Percentiles rank a stretch among this genome's conserved stretches.
phyloP scores from a whole-genome alignment of 2,329 filamentous ascomycete species.

The Ophiostoma populinum region DNA sequence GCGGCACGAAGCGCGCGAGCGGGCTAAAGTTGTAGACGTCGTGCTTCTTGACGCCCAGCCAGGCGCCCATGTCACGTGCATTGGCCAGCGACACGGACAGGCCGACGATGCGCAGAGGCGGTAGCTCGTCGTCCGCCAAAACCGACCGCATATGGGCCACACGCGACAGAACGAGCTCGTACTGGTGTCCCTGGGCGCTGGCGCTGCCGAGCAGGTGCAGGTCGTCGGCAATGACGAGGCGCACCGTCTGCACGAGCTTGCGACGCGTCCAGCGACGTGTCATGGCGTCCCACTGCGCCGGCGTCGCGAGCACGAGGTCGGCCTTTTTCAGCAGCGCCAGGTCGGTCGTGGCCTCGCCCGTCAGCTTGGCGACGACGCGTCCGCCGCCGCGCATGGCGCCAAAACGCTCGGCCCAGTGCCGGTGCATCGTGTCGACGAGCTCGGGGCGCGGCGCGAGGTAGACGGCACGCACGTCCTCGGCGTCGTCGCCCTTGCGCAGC shows the following conservation, averaged over 20 bases:
- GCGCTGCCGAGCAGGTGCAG: constrained; percentile 90
- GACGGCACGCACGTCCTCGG: constrained; percentile 62
- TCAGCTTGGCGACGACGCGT: constrained; percentile 83
- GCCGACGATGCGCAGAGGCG: constrained; percentile 71
- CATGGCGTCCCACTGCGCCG: constrained; percentile 86
- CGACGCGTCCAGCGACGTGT: constrained; percentile 93
- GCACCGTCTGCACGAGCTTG: constrained; percentile 83
- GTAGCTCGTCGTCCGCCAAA: constrained; percentile 65
- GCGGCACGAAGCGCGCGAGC: constrained; percentile 68
- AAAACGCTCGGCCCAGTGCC: constrained; percentile 74
- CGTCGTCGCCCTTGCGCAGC: constrained; percentile 27
- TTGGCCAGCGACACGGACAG: constrained; percentile 86
- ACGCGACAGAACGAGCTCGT: constrained; percentile 91
- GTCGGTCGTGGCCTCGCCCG: constrained; percentile 81
- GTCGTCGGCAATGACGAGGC: constrained; percentile 88
- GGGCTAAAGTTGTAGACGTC: constrained; percentile 98
- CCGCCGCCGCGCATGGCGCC: constrained; percentile 58
- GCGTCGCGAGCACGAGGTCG: constrained; percentile 83
- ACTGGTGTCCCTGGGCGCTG: constrained; percentile 69
- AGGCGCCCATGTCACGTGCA: constrained; percentile 85
- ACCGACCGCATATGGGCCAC: constrained; percentile 94
- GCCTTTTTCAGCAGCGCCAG: constrained; percentile 74
- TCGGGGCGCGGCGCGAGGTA: constrained; percentile 94
- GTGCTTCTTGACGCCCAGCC: constrained; percentile 95
- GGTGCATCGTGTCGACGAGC: constrained; percentile 62